Conservation (phyloP, 2,329 filamentous ascomycete genomes). For the Dothidotthia symphoricarpi region DNA sequence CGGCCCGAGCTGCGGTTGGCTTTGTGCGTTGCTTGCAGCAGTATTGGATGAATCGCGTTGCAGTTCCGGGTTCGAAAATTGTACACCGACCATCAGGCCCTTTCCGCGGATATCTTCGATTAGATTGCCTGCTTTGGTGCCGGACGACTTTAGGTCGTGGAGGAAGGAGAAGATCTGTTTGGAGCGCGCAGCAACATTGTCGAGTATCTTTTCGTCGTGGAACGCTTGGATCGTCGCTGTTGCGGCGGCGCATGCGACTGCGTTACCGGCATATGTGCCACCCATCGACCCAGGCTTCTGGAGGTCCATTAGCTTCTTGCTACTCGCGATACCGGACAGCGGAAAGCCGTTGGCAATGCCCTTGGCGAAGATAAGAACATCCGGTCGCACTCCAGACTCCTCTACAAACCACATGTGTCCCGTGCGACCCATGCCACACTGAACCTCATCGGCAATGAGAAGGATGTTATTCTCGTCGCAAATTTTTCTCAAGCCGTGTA, state of each 20-base stretch:
- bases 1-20: slow-evolving; percentile 26
- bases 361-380: slow-evolving; percentile 45
- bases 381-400: slow-evolving; percentile 45
- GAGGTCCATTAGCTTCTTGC: slow-evolving; percentile 27
- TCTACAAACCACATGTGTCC: slow-evolving; percentile 48
- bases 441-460: slow-evolving; percentile 47
- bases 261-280: slow-evolving; percentile 32
- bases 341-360: slow-evolving; percentile 34
- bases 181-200: slow-evolving; percentile 29
- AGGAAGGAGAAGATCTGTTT: slow-evolving; percentile 30
- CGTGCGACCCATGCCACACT: slow-evolving; percentile 47
- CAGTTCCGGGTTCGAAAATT: slow-evolving; percentile 21
- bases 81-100: slow-evolving; percentile 31
- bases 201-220: slow-evolving; percentile 28
- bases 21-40: slow-evolving; percentile 12
- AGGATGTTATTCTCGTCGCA: slow-evolving; percentile 48
- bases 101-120: slow-evolving; percentile 31
- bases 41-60: slow-evolving; percentile 22
- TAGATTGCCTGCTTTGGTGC: slow-evolving; percentile 26
- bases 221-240: slow-evolving; percentile 27
- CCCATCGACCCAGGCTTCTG: slow-evolving; percentile 34
- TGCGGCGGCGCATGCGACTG: slow-evolving; percentile 30
- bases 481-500: slow-evolving; percentile 42
- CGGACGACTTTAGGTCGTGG: slow-evolving; percentile 20
- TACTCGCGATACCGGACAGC: slow-evolving; percentile 29